Base-by-base conservation (phyloP, 1,284 basidiomycete species). In the Trametes polyzona region DNA sequence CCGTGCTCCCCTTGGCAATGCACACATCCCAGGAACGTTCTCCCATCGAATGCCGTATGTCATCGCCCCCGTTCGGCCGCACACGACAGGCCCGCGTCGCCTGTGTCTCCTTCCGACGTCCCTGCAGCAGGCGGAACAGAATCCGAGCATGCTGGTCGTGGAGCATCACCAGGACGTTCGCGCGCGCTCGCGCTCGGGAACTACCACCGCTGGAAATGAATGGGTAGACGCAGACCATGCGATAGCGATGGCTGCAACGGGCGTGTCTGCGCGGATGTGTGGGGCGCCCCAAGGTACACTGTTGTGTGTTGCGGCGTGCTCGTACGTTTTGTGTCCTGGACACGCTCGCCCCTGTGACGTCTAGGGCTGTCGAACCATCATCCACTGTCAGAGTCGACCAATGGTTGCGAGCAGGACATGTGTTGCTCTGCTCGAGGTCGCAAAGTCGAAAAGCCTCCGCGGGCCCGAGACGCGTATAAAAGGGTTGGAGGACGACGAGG, bases 81-180 rank as follows among this genome's bases (percentile, higher is more conserved):
- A 14, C 12, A 26, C 19, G 17, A 9, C 24, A 19, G 32, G 12
- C 42, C 16, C 14, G 24, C 41, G 35, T 24, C 32, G 26, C 35
- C 42, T 43, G 17, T n/a, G n/a, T n/a, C n/a, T n/a, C n/a, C n/a
- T n/a, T n/a, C n/a, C n/a, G n/a, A n/a, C n/a, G n/a, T n/a, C n/a
- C n/a, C n/a, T n/a, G n/a, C n/a, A n/a, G n/a, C n/a, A n/a, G n/a
- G n/a, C n/a, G n/a, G 33, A 10, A 40, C 27, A 53, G 37, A 40
- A 32, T 17, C 52, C 52, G 52, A 41, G 21, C 52, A 43, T 53
- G 36, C 19, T 53, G 43, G 26, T n/a, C 35, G 41, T 53, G 52
- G 52, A 53, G 52, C 43, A 53, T 53, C 52, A 47, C 12, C 24
- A 27, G 23, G 19, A 14, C 19, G 11, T 12, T 24, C 44, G 14